Percentiles rank a stretch among this genome's conserved stretches.
phyloP scores from a whole-genome alignment of 2,329 filamentous ascomycete genomes.

The Talaromyces amestolkiae region DNA sequence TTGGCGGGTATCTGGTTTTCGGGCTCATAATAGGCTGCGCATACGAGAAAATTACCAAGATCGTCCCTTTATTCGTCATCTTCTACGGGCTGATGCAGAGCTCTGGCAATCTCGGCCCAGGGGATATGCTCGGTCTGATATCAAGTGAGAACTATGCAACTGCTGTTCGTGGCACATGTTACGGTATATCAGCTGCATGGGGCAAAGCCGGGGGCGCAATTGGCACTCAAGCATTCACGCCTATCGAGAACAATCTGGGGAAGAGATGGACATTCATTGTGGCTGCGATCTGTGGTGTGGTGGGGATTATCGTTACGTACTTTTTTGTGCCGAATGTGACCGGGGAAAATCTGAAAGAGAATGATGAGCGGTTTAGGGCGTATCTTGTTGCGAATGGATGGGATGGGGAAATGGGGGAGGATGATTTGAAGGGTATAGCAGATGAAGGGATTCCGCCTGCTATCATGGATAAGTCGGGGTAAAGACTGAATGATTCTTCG shows the following conservation, averaged over 20 bases:
- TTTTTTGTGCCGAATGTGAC: slow-evolving; percentile 49
- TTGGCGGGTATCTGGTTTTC: slow-evolving; percentile 51
- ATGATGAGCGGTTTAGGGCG: slow-evolving; percentile 46
- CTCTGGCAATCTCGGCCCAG: slow-evolving; percentile 51
- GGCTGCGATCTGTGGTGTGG: slow-evolving; percentile 51
- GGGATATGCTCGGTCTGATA: slow-evolving; percentile 52
- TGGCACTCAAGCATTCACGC: slow-evolving; percentile 52
- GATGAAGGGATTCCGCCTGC: slow-evolving; percentile 25
- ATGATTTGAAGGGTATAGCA: slow-evolving; percentile 37
- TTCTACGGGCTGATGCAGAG: slow-evolving; percentile 54
- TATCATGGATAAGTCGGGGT: neutral
- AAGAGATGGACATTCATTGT: slow-evolving; percentile 55
- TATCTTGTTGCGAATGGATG: slow-evolving; percentile 49
- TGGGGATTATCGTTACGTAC: slow-evolving; percentile 48
- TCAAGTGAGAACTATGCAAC: slow-evolving; percentile 54
- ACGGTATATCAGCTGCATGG: slow-evolving; percentile 52
- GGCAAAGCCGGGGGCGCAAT: slow-evolving; percentile 54
- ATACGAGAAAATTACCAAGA: slow-evolving; percentile 49
- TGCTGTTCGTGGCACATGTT: slow-evolving; percentile 52
- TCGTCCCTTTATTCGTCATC: slow-evolving; percentile 52
- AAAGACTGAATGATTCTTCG: neutral
- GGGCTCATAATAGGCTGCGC: slow-evolving; percentile 53
- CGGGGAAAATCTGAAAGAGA: slow-evolving; percentile 45
- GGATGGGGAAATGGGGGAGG: slow-evolving; percentile 48
- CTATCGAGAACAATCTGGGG: slow-evolving; percentile 46